Percentiles rank a stretch among this genome's conserved stretches.
Evolutionary conservation across 805 yeast genomes (phyloP).

Genomic region (Candida orba): DNA sequence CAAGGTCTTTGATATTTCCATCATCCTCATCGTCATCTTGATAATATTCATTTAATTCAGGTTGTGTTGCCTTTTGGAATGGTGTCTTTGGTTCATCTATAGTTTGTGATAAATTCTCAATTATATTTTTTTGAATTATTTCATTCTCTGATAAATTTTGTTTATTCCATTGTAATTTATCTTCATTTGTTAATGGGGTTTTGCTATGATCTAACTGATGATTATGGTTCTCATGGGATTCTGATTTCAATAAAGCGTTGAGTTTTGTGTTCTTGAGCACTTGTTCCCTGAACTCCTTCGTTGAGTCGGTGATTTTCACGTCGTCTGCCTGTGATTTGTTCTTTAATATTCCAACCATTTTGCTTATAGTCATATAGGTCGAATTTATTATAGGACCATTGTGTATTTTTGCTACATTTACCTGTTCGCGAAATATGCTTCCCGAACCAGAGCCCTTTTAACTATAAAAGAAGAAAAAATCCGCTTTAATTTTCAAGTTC

Average conservation of each 20-base stretch:
- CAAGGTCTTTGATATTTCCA: slow-evolving; percentile 30
- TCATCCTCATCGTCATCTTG: slow-evolving; percentile 57
- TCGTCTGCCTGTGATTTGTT: slow-evolving; percentile 34
- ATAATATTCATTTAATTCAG: slow-evolving; percentile 69
- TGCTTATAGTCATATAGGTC: no score
- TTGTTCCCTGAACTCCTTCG: slow-evolving; percentile 47
- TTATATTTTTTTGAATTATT: slow-evolving; percentile 59
- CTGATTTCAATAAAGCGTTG: slow-evolving; percentile 51
- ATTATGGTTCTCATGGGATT: slow-evolving; percentile 1
- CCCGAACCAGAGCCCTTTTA: no score
- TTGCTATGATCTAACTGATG: neutral
- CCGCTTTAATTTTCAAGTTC: neutral
- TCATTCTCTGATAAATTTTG: slow-evolving; percentile 56
- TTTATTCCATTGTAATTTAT: slow-evolving; percentile 77
- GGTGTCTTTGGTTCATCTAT: slow-evolving; percentile 97
- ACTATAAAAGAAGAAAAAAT: neutral
- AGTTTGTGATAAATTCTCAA: slow-evolving; percentile 40
- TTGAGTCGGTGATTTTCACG: slow-evolving; percentile 28
- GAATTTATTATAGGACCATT: no score
- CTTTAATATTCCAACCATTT: slow-evolving; percentile 44
- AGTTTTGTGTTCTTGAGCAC: slow-evolving; percentile 74
- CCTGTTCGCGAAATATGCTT: neutral
- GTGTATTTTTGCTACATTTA: neutral
- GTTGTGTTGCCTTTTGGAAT: slow-evolving; percentile 82
- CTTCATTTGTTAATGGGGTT: slow-evolving; percentile 7